Conservation (phyloP, 2,329 filamentous ascomycete genomes). For the Colletotrichum salicis region DNA sequence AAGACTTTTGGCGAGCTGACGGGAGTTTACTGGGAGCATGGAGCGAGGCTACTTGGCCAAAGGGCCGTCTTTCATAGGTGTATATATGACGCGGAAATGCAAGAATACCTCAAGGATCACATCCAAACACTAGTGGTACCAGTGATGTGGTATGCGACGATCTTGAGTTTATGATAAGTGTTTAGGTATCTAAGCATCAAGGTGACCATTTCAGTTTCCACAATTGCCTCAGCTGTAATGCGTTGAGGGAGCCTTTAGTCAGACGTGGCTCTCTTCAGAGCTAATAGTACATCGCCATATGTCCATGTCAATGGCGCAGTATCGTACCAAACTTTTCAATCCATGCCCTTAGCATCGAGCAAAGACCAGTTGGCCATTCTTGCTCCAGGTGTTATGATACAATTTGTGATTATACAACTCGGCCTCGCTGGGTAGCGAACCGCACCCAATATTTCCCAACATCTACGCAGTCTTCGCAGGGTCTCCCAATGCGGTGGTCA, state of each 20-base stretch:
- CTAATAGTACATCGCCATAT: conserved; percentile 12
- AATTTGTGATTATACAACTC: conserved; percentile 13
- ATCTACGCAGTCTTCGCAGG: neutral
- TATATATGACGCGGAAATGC: conserved; percentile 36
- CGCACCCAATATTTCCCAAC: neutral
- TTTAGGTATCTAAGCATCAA: neutral
- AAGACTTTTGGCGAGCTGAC: conserved; percentile 17
- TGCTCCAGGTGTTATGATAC: conserved; percentile 15
- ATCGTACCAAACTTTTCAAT: neutral
- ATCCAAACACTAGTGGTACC: neutral
- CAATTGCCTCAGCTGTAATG: neutral
- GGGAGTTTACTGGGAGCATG: conserved; percentile 30
- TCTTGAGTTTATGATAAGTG: neutral
- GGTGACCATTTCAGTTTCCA: neutral
- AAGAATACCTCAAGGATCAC: conserved; percentile 27
- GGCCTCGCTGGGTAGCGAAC: neutral
- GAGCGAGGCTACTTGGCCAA: conserved; percentile 29
- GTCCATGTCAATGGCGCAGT: neutral
- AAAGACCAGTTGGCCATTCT: neutral
- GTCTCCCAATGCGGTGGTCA: conserved; percentile 1
- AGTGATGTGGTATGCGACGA: neutral
- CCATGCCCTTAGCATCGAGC: neutral
- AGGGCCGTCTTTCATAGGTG: conserved; percentile 33
- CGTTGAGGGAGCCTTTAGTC: neutral
- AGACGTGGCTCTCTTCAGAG: neutral